Base-by-base conservation (phyloP, 73 alveolate species). In the Tetrahymena elliotti region DNA sequence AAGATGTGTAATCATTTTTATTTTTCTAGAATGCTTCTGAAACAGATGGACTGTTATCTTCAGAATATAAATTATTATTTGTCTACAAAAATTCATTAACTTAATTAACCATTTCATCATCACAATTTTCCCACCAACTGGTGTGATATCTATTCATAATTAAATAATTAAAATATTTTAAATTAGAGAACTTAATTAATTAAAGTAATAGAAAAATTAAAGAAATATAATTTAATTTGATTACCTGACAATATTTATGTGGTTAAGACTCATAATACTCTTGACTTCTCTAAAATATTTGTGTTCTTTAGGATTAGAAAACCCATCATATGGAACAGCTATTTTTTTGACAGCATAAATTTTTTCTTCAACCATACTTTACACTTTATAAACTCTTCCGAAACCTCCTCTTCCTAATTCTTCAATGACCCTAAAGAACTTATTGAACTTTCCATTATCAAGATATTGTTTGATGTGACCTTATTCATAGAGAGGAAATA, bases 371-470 rank as follows among this genome's bases (percentile, higher is more conserved):
- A 68, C 88, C 88, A 68, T 24, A 24, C 88, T 68, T 68, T 68
- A 31, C 38, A 68, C 88, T 31, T 68, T 68, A 68, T 68, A 68
- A 7, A 68, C 88, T 68, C 88, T 68, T 31, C 88, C 88, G 22
- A 68, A 68, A 68, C 88, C 88, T 68, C 88, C 88, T 68, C 88
- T 68, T 68, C 88, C 88, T 68, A 68, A 68, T 68, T 68, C 88
- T 18, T 68, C 88, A 22, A 68, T 27, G 16, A 31, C 88, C 6
- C 22, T 68, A 11, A 27, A 68, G 88, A 68, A 68, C 20, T 68
- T 68, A 31, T 68, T 68, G 36, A 68, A 68, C n/a, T 68, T 68
- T 1, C 88, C 88, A 68, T 68, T 68, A 68, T 68, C 88, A 22
- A 68, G n/a, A 68, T 68, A 68, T 27, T 68, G 16, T 6, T 68